Conservation (phyloP, 225 moss, liverwort and hornwort genomes). For the Asterella californica region DNA sequence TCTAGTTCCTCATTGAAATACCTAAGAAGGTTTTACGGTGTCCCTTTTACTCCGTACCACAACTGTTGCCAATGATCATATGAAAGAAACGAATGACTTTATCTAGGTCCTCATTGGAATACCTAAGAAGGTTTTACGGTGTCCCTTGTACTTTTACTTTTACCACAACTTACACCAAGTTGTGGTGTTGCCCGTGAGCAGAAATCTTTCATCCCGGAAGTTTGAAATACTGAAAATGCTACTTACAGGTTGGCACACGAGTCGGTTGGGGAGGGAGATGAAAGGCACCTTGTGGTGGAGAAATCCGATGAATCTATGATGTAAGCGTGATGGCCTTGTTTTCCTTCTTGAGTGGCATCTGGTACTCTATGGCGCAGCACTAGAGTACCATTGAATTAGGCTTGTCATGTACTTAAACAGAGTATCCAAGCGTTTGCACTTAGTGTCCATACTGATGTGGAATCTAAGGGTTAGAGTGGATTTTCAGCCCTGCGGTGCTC, state of each 20-base stretch:
- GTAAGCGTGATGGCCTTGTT: slow-evolving; percentile 38
- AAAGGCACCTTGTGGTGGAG: slow-evolving; percentile 70
- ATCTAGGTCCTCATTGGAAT: background rate
- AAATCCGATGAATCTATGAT: slow-evolving; percentile 69
- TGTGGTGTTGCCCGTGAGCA: no score
- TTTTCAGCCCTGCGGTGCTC: slow-evolving; percentile 66
- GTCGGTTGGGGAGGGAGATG: slow-evolving; percentile 84
- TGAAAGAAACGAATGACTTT: no score
- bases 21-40: background rate
- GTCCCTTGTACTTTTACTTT: background rate
- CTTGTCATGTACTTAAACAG: no score
- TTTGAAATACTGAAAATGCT: background rate
- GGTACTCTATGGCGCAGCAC: background rate
- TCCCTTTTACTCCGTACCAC: background rate
- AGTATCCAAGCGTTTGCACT: background rate
- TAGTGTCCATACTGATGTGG: background rate
- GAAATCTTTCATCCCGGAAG: background rate
- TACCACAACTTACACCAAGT: no score
- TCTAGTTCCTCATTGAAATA: background rate
- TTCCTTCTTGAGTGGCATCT: background rate
- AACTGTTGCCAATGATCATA: no score
- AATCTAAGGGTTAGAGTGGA: background rate
- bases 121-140: background rate
- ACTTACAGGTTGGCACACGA: slow-evolving; percentile 73
- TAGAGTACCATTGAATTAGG: no score